Conservation (phyloP, 768 basidiomycete genomes). For the Auricularia cornea region DNA sequence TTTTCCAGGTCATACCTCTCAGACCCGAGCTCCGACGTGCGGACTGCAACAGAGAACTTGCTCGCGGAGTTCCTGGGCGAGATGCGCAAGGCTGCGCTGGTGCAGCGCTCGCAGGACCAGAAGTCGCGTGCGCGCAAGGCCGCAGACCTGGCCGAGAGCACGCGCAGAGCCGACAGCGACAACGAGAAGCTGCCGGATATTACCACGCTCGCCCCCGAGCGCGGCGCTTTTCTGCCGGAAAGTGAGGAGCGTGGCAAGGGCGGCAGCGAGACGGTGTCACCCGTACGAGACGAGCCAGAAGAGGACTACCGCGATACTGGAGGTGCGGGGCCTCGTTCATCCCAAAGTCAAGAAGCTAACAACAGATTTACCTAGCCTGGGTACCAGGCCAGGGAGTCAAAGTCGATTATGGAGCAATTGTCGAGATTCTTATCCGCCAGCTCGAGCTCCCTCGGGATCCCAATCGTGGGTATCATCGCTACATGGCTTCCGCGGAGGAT, state of each 20-base stretch:
- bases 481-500: background rate
- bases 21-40: conserved; percentile 82
- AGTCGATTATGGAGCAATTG: conserved; percentile 84
- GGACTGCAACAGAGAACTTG: conserved; percentile 81
- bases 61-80: conserved; percentile 87
- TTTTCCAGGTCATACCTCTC: conserved; percentile 78
- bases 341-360: too few relatives aligned
- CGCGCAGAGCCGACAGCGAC: conserved; percentile 32
- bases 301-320: conserved; percentile 55
- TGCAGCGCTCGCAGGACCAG: conserved; percentile 60
- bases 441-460: conserved; percentile 65
- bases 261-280: conserved; percentile 28
- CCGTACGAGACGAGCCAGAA: conserved; percentile 36
- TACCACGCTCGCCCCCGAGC: conserved; percentile 48
- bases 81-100: conserved; percentile 73
- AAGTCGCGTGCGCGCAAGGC: conserved; percentile 35
- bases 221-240: conserved; percentile 28
- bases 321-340: too few relatives aligned
- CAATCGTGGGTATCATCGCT: background rate
- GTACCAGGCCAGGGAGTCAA: conserved; percentile 88
- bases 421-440: conserved; percentile 88
- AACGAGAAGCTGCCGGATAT: conserved; percentile 53
- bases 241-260: conserved; percentile 39
- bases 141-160: conserved; percentile 32
- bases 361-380: too few relatives aligned